A percentile compares a stretch with the other conserved stretches of the same genome.
Evolutionary conservation across 1,284 basidiomycete genomes (phyloP).

Genomic region (Porogramme epimiltina): DNA sequence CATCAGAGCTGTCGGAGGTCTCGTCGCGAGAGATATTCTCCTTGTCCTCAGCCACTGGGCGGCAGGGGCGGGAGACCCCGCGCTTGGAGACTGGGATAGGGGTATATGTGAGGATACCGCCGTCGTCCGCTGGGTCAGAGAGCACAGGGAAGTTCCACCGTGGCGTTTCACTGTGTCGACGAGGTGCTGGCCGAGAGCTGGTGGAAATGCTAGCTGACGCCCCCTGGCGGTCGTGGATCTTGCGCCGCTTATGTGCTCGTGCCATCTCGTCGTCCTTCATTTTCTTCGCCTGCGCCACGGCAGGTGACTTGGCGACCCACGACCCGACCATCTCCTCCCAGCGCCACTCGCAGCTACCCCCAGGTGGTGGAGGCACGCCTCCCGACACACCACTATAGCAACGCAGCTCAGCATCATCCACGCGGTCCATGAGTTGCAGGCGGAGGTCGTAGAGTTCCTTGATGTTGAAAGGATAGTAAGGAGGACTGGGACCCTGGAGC

Average conservation of each 20-base stretch:
- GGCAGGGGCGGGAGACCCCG: background rate
- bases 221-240: background rate
- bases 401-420: conserved; percentile 51
- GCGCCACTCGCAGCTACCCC: conserved; percentile 35
- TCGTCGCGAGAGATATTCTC: conserved; percentile 13
- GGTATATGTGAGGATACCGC: too few species aligned
- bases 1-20: conserved; percentile 2
- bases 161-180: background rate
- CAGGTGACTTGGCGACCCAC: conserved; percentile 42
- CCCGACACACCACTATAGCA: conserved; percentile 35
- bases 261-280: background rate
- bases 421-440: conserved; percentile 43
- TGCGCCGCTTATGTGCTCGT: conserved; percentile 9
- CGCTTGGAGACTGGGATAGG: too few species aligned
- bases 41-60: conserved; percentile 10
- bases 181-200: background rate
- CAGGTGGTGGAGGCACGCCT: conserved; percentile 2
- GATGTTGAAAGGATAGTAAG: conserved; percentile 5
- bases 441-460: conserved; percentile 36
- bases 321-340: conserved; percentile 48
- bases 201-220: background rate
- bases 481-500: conserved; percentile 10
- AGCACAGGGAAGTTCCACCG: background rate
- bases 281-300: conserved; percentile 13
- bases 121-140: background rate